Conservation (phyloP, 371 early-diverging fungal genomes). For the Mortierella sp. region DNA sequence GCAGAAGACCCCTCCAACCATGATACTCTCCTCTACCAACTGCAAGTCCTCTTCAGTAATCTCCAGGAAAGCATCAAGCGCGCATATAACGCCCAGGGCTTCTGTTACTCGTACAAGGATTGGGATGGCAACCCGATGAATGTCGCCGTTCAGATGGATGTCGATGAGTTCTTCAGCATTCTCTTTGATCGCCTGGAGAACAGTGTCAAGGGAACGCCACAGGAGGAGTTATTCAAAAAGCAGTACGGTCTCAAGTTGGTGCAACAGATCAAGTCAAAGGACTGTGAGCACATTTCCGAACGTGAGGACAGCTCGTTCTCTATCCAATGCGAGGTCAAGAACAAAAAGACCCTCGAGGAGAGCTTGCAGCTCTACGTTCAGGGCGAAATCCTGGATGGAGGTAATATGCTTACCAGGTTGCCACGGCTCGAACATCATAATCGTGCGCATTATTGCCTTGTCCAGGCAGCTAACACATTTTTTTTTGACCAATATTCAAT, state of each 20-base stretch:
- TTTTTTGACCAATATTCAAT: background rate
- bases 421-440: background rate
- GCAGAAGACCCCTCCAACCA: conserved; percentile 48
- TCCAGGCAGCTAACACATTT: background rate
- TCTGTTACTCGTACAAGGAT: conserved; percentile 66
- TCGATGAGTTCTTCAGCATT: conserved; percentile 68
- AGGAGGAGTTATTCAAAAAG: conserved; percentile 60
- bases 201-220: conserved; percentile 61
- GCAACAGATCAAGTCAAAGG: conserved; percentile 70
- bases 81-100: conserved; percentile 60
- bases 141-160: conserved; percentile 69
- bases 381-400: conserved; percentile 68
- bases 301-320: conserved; percentile 68
- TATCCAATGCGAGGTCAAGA: conserved; percentile 70
- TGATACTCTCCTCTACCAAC: conserved; percentile 61
- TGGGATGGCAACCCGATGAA: conserved; percentile 67
- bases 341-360: conserved; percentile 64
- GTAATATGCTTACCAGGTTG: conserved; percentile 33
- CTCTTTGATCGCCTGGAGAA: conserved; percentile 68
- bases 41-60: conserved; percentile 62
- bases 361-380: conserved; percentile 68
- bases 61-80: conserved; percentile 62
- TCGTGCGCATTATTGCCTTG: background rate
- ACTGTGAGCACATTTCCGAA: conserved; percentile 68
- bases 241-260: conserved; percentile 69